Evolutionary conservation across 371 early-diverging fungal species (phyloP).

Genomic region (Dinochytrium kinnereticum): DNA sequence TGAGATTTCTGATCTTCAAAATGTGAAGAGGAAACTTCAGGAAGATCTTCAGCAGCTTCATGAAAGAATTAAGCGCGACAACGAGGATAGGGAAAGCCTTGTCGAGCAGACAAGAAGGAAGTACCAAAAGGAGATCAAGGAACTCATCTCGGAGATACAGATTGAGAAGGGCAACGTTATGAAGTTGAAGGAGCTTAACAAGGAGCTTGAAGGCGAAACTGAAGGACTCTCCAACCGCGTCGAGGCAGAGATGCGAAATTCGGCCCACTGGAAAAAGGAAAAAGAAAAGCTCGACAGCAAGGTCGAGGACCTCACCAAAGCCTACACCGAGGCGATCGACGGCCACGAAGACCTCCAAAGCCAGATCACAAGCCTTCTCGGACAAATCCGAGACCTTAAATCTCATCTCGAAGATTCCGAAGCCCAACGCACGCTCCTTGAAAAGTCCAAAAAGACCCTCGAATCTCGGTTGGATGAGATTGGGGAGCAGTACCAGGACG

Average conservation of each 20-base stretch:
- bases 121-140: conserved; percentile 79
- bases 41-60: conserved; percentile 70
- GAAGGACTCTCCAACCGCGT: conserved; percentile 56
- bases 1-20: conserved; percentile 66
- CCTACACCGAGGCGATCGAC: conserved; percentile 54
- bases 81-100: conserved; percentile 69
- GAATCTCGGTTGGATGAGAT: conserved; percentile 78
- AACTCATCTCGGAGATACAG: conserved; percentile 76
- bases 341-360: conserved; percentile 60
- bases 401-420: conserved; percentile 68
- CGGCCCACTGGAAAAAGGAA: conserved; percentile 67
- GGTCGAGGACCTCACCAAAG: conserved; percentile 62
- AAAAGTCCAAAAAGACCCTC: conserved; percentile 69
- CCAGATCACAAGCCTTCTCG: conserved; percentile 52
- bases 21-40: conserved; percentile 71
- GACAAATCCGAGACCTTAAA: conserved; percentile 61
- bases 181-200: conserved; percentile 68
- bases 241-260: conserved; percentile 62
- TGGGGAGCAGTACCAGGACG: conserved; percentile 67
- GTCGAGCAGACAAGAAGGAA: conserved; percentile 64
- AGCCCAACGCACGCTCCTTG: conserved; percentile 59
- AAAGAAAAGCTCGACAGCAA: conserved; percentile 66
- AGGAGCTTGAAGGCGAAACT: conserved; percentile 60
- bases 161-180: conserved; percentile 65
- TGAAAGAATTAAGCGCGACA: conserved; percentile 71